Evolutionary conservation across 176 grass and related monocot species (phyloP), one percentile per base, ranked within the genome.

Genomic region (Elaeis guineensis): DNA sequence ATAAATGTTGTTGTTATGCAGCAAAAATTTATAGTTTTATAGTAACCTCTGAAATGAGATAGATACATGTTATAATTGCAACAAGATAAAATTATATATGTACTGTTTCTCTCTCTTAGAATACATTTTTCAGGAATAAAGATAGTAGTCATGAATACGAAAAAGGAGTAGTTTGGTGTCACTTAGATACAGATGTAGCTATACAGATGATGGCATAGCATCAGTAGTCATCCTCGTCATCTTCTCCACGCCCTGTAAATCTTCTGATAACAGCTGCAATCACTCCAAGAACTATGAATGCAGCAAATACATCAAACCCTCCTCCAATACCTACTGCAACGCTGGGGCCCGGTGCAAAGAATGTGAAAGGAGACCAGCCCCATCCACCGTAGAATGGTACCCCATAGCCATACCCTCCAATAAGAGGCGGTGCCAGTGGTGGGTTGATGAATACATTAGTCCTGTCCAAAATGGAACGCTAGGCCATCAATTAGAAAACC

Each of bases 391-490:
- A 95, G 53, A 65, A 75, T n/a, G 78, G 78, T n/a, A 69, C 76
- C 4, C 89, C 90, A 56, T 95, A 95, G 0, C 93, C 87, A 19
- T 98, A 98, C 0, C 93, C 84, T n/a, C 93, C 84, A 19, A 83
- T 9, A 16, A 98, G 75, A 16, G 84, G 93, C 6, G 93, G 87
- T 4, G 84, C 87, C 26, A 91, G 69, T n/a, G 78, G 87, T 6
- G 93, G 93, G 19, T 98, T 98, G 64, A 86, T 58, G 54, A 85
- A 98, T 65, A 98, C 76, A 66, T 98, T 92, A 52, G 93, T 89
- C 84, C 93, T 98, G 83, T 25, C 20, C 56, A 54, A 48, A 17
- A 21, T 19, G 12, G 22, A 35, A 19, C 22, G n/a, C 7, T 19
- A 21, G 21, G 19, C 19, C 23, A 51, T 58, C 17, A 25, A 14